Conservation (phyloP, 1,284 basidiomycete genomes). For the Trichosporon sp. region DNA sequence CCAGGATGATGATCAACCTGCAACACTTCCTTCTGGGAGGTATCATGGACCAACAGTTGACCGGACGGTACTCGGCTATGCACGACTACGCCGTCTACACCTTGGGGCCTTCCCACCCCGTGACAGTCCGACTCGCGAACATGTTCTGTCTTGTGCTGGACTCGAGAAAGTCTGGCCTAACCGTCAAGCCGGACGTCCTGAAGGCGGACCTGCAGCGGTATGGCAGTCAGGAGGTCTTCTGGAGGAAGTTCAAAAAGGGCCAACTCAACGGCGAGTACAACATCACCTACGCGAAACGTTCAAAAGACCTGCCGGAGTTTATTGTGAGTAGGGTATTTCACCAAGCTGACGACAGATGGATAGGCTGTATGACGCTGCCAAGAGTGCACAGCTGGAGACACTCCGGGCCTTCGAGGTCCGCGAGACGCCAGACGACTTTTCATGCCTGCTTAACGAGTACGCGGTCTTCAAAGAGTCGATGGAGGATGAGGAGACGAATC, state of each 20-base stretch:
- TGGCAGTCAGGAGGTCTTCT: constrained; percentile 25
- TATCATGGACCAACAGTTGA: constrained; percentile 21
- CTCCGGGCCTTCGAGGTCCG: constrained; percentile 18
- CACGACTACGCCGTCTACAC: constrained; percentile 38
- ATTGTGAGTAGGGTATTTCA: constrained; percentile 26
- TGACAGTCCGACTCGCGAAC: constrained; percentile 32
- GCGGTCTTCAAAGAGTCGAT: neutral
- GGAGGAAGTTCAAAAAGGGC: constrained; percentile 33
- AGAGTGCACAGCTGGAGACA: constrained; percentile 14
- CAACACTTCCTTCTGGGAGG: constrained; percentile 34
- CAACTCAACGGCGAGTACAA: constrained; percentile 10
- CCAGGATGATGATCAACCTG: constrained; percentile 20
- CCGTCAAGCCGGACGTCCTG: constrained; percentile 21
- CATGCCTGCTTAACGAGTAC: neutral
- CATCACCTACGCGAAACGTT: constrained; percentile 10
- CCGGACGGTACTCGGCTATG: constrained; percentile 26
- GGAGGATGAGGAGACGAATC: neutral
- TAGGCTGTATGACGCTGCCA: constrained; percentile 18
- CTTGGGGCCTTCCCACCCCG: constrained; percentile 26
- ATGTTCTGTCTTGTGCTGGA: constrained; percentile 41
- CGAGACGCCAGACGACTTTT: neutral
- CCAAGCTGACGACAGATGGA: constrained; percentile 30
- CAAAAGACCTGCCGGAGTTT: constrained; percentile 19
- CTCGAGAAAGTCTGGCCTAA: constrained; percentile 38
- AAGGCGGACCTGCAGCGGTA: constrained; percentile 19